These are phyloP conservation scores for Neocallimastix lanati DNA, from an alignment of 192 early-diverging fungal species.

Conservation along the genomic window DNA sequence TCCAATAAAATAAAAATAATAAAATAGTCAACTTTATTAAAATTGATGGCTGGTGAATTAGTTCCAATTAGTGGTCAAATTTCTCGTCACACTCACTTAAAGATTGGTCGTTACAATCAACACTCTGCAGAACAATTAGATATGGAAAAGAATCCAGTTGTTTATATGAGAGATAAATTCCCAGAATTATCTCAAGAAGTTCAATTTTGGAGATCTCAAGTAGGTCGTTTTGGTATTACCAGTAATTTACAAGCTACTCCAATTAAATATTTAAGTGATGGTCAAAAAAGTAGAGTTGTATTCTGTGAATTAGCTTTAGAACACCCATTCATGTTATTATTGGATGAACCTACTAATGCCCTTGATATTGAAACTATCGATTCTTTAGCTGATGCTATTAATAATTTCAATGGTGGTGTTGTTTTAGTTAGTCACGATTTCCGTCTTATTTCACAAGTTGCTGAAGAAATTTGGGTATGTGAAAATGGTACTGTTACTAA, in stretches of 20 bases:
- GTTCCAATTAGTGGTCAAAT: constrained; percentile 68
- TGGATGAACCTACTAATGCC: constrained; percentile 98
- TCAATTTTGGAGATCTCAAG: constrained; percentile 66
- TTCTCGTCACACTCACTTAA: constrained; percentile 74
- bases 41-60: constrained; percentile 86
- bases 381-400: constrained; percentile 87
- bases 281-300: constrained; percentile 85
- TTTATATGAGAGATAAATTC: constrained; percentile 77
- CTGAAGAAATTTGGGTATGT: constrained; percentile 85
- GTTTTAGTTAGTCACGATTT: constrained; percentile 99
- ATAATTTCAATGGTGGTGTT: constrained; percentile 83
- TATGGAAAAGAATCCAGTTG: constrained; percentile 65
- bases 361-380: constrained; percentile 79
- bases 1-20: no score
- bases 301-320: constrained; percentile 83
- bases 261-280: constrained; percentile 80
- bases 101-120: constrained; percentile 91
- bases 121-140: constrained; percentile 95
- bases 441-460: constrained; percentile 89
- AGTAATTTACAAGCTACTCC: constrained; percentile 79
- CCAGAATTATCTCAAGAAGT: constrained; percentile 45
- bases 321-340: constrained; percentile 80
- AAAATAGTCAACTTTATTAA: constrained; percentile 91
- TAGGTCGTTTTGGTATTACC: constrained; percentile 87
- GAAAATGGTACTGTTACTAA: constrained; percentile 56